These are phyloP conservation scores for Kodamaea neixiangensis DNA, from an alignment of 805 yeast genomes.

Conservation along the genomic window DNA sequence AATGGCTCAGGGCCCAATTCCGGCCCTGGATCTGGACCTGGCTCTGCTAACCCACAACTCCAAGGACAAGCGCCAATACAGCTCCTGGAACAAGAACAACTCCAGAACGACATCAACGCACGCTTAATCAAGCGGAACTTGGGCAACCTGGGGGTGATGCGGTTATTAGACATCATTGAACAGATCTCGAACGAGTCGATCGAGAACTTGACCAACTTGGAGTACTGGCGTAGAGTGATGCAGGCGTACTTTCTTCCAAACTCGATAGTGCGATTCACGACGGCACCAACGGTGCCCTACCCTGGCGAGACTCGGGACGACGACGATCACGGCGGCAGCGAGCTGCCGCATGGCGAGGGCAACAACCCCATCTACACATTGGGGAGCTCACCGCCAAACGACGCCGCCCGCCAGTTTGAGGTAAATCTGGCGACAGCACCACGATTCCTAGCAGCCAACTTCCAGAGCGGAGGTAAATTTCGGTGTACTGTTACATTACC, in stretches of 20 bases:
- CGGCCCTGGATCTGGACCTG: background rate
- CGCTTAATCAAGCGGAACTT: constrained; percentile 39
- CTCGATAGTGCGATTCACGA: constrained; percentile 31
- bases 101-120: constrained; percentile 32
- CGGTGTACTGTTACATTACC: constrained; percentile 33
- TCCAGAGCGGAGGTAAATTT: constrained; percentile 44
- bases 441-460: constrained; percentile 53
- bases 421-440: constrained; percentile 68
- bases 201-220: constrained; percentile 29
- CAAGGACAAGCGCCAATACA: constrained; percentile 1
- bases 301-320: constrained; percentile 7
- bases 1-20: background rate
- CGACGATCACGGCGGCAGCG: background rate
- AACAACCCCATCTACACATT: constrained; percentile 9
- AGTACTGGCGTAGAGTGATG: constrained; percentile 39
- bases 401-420: constrained; percentile 50
- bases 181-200: constrained; percentile 36
- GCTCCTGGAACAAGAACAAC: constrained; percentile 13
- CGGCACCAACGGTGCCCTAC: constrained; percentile 18
- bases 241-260: constrained; percentile 34
- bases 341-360: background rate
- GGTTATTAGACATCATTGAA: constrained; percentile 42
- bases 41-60: background rate
- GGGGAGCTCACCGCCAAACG: constrained; percentile 10
- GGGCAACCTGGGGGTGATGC: constrained; percentile 45